Conservation (phyloP, 2,329 filamentous ascomycete genomes). For the Aspergillus transmontanensis region DNA sequence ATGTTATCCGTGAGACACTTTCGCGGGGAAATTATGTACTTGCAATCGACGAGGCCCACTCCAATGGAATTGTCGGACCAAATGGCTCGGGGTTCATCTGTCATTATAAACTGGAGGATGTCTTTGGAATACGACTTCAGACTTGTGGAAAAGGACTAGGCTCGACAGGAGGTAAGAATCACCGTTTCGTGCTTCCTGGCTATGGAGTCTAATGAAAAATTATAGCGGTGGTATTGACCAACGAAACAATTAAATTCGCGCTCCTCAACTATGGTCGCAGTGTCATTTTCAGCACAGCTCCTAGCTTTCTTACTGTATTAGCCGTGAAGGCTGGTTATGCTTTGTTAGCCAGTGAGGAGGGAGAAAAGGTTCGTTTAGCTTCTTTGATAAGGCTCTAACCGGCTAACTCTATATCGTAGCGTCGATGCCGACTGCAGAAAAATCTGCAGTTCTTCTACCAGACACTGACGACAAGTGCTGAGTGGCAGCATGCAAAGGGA, state of each 20-base stretch:
- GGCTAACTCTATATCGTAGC: slow-evolving; percentile 1
- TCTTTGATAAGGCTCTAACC: background rate
- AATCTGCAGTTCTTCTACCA: slow-evolving; percentile 13
- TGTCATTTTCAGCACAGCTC: slow-evolving; percentile 16
- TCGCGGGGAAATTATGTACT: slow-evolving; percentile 26
- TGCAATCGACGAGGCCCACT: slow-evolving; percentile 24
- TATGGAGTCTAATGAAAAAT: background rate
- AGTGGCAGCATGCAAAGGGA: slow-evolving; percentile 8
- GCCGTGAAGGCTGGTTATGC: slow-evolving; percentile 16
- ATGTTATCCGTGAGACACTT: slow-evolving; percentile 17
- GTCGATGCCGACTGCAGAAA: slow-evolving; percentile 11
- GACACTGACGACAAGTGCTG: slow-evolving; percentile 4
- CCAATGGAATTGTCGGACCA: slow-evolving; percentile 17
- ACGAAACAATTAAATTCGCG: slow-evolving; percentile 11
- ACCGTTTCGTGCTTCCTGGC: background rate
- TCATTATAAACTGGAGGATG: slow-evolving; percentile 29
- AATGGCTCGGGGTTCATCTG: slow-evolving; percentile 22
- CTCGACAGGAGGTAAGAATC: slow-evolving; percentile 27
- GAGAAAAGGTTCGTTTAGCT: slow-evolving; percentile 11
- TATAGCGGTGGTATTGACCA: slow-evolving; percentile 12
- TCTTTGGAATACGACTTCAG: slow-evolving; percentile 30
- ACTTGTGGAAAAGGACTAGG: slow-evolving; percentile 31
- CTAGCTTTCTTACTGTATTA: slow-evolving; percentile 13
- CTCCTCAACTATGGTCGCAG: slow-evolving; percentile 16
- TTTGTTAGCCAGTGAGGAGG: slow-evolving; percentile 11